These are phyloP conservation scores for Cyanodermella asteris DNA, from an alignment of 2,329 filamentous ascomycete species.

Conservation along the genomic window DNA sequence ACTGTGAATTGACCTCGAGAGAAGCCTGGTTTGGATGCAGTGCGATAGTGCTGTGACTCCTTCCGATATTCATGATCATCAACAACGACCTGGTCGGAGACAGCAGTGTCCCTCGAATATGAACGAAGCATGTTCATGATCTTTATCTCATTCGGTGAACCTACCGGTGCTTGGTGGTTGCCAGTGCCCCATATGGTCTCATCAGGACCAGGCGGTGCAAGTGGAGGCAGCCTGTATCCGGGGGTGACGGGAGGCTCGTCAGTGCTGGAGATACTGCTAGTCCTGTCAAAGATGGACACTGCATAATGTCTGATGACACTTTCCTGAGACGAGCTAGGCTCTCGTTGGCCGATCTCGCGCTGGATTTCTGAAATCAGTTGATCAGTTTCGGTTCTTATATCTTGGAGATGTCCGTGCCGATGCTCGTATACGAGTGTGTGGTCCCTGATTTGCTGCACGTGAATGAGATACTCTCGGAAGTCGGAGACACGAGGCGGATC, in stretches of 20 bases:
- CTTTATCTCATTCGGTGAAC: slow-evolving; percentile 16
- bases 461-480: slow-evolving; percentile 25
- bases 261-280: slow-evolving; percentile 21
- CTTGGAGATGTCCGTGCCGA: slow-evolving; percentile 11
- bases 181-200: slow-evolving; percentile 15
- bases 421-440: slow-evolving; percentile 14
- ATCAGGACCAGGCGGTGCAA: slow-evolving; percentile 11
- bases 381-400: slow-evolving; percentile 15
- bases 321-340: slow-evolving; percentile 20
- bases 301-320: slow-evolving; percentile 12
- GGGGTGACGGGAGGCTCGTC: slow-evolving; percentile 15
- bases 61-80: too few species aligned
- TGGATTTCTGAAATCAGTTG: slow-evolving; percentile 16
- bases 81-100: not conserved
- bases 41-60: too few species aligned
- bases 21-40: too few species aligned
- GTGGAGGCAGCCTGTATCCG: slow-evolving; percentile 14
- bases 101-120: not conserved
- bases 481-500: slow-evolving; percentile 21
- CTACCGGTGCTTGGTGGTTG: slow-evolving; percentile 11
- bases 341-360: slow-evolving; percentile 19
- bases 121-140: slow-evolving; percentile 9
- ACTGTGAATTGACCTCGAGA: too few species aligned
- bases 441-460: slow-evolving; percentile 18
- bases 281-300: slow-evolving; percentile 23